Evolutionary conservation across 768 basidiomycete species (phyloP).

Genomic region (Boletus rufocinnamomeus): DNA sequence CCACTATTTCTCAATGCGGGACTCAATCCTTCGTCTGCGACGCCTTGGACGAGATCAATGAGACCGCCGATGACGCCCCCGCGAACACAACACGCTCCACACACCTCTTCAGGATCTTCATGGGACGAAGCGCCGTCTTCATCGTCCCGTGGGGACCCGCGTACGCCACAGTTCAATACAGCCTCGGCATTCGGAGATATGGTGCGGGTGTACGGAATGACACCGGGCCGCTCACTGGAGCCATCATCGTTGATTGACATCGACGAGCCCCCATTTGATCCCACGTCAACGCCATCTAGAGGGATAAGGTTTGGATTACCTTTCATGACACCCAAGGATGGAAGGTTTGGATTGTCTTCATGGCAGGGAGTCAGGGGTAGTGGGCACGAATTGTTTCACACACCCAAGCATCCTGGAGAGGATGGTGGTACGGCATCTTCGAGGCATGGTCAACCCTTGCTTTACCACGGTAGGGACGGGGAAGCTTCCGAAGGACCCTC

Average conservation of each 20-base stretch:
- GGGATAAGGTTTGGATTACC: constrained; percentile 63
- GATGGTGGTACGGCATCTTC: constrained; percentile 17
- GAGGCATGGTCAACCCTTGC: constrained; percentile 10
- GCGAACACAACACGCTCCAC: constrained; percentile 26
- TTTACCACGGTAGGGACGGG: constrained; percentile 21
- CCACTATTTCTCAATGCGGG: constrained; percentile 58
- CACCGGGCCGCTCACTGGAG: constrained; percentile 42
- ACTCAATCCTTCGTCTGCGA: constrained; percentile 56
- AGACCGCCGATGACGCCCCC: constrained; percentile 52
- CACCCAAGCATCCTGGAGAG: constrained; percentile 45
- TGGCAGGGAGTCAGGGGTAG: constrained; percentile 34
- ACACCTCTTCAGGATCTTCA: constrained; percentile 41
- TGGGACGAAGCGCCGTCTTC: constrained; percentile 46
- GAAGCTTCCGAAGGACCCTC: constrained; percentile 21
- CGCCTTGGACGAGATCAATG: constrained; percentile 46
- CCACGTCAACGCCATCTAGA: constrained; percentile 78
- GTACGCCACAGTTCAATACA: constrained; percentile 50
- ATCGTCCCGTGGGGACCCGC: constrained; percentile 53
- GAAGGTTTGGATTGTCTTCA: constrained; percentile 38
- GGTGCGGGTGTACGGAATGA: constrained; percentile 41
- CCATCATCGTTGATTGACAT: constrained; percentile 21
- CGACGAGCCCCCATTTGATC: constrained; percentile 70
- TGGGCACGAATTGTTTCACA: constrained; percentile 50
- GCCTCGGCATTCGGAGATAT: constrained; percentile 36
- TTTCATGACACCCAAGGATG: constrained; percentile 66